These are phyloP conservation scores for Nicotiana attenuata DNA, from an alignment of 257 asterid species.

Conservation along the genomic window DNA sequence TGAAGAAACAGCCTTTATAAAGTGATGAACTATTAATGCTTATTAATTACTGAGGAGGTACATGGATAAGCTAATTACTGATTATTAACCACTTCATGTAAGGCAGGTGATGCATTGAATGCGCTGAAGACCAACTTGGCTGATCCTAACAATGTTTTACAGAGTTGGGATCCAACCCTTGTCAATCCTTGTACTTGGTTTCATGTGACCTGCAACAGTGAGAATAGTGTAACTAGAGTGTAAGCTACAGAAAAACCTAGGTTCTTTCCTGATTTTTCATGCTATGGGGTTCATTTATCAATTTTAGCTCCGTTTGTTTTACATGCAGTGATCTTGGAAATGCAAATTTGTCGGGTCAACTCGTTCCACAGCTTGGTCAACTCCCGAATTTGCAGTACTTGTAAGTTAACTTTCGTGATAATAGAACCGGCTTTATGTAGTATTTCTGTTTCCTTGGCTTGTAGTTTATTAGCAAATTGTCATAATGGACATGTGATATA, in stretches of 20 bases:
- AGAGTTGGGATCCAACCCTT: slow-evolving; percentile 96
- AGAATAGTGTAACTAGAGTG: slow-evolving; percentile 88
- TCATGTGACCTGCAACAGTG: slow-evolving; percentile 85
- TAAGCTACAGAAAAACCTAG: slow-evolving; percentile 30
- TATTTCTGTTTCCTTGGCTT: background rate
- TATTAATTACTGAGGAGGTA: background rate
- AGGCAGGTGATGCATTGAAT: slow-evolving; percentile 92
- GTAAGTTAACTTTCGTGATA: slow-evolving; percentile 44
- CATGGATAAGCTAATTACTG: background rate
- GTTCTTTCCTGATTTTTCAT: background rate
- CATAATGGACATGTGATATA: background rate
- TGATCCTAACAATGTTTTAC: slow-evolving; percentile 88
- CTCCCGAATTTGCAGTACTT: slow-evolving; percentile 72
- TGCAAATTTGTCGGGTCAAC: slow-evolving; percentile 84
- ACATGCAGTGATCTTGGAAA: slow-evolving; percentile 88
- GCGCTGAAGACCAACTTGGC: slow-evolving; percentile 64
- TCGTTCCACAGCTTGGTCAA: slow-evolving; percentile 88
- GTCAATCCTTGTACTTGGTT: slow-evolving; percentile 99
- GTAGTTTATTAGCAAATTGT: background rate
- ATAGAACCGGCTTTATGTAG: background rate
- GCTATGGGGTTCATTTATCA: background rate
- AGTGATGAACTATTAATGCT: background rate
- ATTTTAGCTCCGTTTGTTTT: slow-evolving; percentile 10
- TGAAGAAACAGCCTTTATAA: background rate
- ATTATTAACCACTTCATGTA: slow-evolving; percentile 7